Conservation (phyloP, 108 stramenopile species). For the Aurantiochytrium sp. region DNA sequence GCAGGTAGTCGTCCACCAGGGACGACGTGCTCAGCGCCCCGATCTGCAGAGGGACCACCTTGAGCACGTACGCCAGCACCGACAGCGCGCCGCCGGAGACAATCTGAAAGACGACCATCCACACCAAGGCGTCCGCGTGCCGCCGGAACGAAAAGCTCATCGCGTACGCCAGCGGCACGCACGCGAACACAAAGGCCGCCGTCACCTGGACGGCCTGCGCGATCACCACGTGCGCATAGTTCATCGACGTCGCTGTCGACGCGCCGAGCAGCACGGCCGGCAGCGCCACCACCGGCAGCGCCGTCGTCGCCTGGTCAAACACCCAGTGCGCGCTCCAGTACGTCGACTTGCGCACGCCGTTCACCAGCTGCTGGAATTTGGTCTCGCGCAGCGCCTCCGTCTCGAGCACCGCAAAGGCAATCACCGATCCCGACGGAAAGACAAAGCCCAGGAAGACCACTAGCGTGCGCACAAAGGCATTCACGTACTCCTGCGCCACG, state of each 20-base stretch:
- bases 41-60: neutral
- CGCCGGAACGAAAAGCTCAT: constrained; percentile 4
- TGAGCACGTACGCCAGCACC: neutral
- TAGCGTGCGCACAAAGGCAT: constrained; percentile 13
- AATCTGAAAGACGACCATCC: neutral
- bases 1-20: neutral
- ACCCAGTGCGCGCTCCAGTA: neutral
- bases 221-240: neutral
- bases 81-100: neutral
- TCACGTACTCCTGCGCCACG: neutral
- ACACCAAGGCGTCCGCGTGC: neutral
- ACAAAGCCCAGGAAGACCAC: neutral
- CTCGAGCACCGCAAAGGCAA: constrained; percentile 27
- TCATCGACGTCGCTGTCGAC: neutral
- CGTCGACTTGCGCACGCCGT: neutral
- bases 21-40: neutral
- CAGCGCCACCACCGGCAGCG: neutral
- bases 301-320: neutral
- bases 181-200: constrained; percentile 32
- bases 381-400: neutral
- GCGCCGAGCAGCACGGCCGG: neutral
- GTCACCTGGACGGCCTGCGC: constrained; percentile 37
- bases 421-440: neutral
- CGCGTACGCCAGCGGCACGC: neutral
- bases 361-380: constrained; percentile 18